Percentiles rank a stretch among this genome's conserved stretches.
phyloP scores from a whole-genome alignment of 2,329 filamentous ascomycete species.

The Pseudogymnoascus sp. region DNA sequence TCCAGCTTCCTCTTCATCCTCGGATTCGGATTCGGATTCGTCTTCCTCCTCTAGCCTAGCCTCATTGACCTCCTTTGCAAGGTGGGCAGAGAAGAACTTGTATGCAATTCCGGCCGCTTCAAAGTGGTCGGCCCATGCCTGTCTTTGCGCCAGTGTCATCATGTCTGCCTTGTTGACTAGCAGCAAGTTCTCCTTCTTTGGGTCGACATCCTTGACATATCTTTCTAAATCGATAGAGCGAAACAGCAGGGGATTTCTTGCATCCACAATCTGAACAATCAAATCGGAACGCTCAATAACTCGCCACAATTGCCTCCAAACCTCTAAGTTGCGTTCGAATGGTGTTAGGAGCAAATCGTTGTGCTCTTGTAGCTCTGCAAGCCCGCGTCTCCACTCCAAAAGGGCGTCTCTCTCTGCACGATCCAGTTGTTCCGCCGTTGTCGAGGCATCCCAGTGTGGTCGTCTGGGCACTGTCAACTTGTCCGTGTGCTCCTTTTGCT shows the following conservation, averaged over 20 bases:
- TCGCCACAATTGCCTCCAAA: conserved; percentile 96
- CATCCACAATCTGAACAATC: conserved; percentile 96
- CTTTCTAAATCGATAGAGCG: conserved; percentile 85
- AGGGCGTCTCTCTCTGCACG: conserved; percentile 69
- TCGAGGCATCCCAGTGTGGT: conserved; percentile 79
- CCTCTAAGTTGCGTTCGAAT: conserved; percentile 93
- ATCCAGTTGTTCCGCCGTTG: conserved; percentile 77
- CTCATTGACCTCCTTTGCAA: conserved; percentile 87
- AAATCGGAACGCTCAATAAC: conserved; percentile 95
- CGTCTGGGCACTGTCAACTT: conserved; percentile 82
- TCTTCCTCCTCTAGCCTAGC: conserved; percentile 45
- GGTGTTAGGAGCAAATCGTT: conserved; percentile 95
- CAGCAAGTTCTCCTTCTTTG: conserved; percentile 80
- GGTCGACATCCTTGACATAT: conserved; percentile 89
- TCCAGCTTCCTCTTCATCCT: conserved; percentile 31
- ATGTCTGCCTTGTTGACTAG: conserved; percentile 99
- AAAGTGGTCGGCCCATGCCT: conserved; percentile 80
- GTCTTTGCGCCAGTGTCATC: conserved; percentile 82
- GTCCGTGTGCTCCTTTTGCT: conserved; percentile 72
- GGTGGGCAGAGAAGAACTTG: conserved; percentile 88
- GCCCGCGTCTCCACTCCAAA: conserved; percentile 77
- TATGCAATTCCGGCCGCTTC: conserved; percentile 74
- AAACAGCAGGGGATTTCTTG: conserved; percentile 88
- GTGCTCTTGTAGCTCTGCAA: conserved; percentile 89
- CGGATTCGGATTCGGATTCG: conserved; percentile 28